phyloP scores from a whole-genome alignment of 2,329 filamentous ascomycete species.

The Septoria linicola region DNA sequence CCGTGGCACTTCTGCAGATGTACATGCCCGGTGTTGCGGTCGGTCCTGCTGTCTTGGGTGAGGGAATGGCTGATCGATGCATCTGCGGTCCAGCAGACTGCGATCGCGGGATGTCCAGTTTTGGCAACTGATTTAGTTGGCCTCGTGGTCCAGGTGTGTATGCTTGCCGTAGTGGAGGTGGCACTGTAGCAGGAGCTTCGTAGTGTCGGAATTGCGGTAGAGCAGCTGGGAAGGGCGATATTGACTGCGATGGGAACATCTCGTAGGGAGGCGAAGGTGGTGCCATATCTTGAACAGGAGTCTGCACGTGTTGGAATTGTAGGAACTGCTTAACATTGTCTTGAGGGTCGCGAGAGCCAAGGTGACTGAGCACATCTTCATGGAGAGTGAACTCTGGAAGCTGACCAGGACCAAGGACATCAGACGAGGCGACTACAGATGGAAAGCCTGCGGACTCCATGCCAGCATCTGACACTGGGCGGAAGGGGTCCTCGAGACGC shows the following conservation, averaged over 20 bases:
- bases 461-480: conserved; percentile 67
- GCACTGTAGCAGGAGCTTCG: conserved; percentile 36
- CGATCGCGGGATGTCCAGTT: conserved; percentile 55
- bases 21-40: conserved; percentile 35
- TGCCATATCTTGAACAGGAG: conserved; percentile 52
- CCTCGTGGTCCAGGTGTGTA: conserved; percentile 47
- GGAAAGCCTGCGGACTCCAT: conserved; percentile 43
- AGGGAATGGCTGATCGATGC: conserved; percentile 20
- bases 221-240: conserved; percentile 30
- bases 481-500: conserved; percentile 41
- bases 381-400: conserved; percentile 67
- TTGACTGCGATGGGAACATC: conserved; percentile 29
- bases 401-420: conserved; percentile 72
- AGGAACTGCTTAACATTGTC: conserved; percentile 93
- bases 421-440: conserved; percentile 87
- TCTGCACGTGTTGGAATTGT: conserved; percentile 71
- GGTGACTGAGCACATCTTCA: conserved; percentile 66
- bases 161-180: conserved; percentile 35
- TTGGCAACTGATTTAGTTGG: conserved; percentile 57
- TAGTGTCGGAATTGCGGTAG: conserved; percentile 20
- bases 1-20: conserved; percentile 47
- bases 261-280: conserved; percentile 62
- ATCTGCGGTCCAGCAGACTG: conserved; percentile 41
- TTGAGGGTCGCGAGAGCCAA: conserved; percentile 76
- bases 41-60: conserved; percentile 30